Evolutionary conservation across 2,329 filamentous ascomycete species (phyloP), one percentile per base, ranked within the genome.

Genomic region (Sphaerulina populicola): DNA sequence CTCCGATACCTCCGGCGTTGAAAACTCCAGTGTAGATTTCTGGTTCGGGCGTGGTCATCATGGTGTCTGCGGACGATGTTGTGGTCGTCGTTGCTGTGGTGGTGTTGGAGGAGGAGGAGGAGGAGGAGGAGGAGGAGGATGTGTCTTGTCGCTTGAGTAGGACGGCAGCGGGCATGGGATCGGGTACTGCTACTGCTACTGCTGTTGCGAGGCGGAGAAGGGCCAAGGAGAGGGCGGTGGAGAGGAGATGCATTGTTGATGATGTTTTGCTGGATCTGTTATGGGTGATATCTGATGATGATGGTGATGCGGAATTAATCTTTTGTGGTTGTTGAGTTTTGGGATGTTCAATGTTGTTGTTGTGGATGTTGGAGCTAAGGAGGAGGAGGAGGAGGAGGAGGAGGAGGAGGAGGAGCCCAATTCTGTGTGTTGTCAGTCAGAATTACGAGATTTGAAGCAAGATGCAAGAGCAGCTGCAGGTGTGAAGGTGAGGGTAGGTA

Each of bases 221-320:
- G 9, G 29, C 30, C n/a, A 47, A 21, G 4, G 51, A 40, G 14
- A 56, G 23, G 18, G 51, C 29, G 41, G 33, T 40, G 48, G 43
- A 49, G 12, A 56, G 33, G 38, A 53, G 40, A 36, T 53, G 38
- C 53, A 53, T 56, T 11, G 23, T 9, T n/a, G 37, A 9, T 15
- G 37, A 9, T 39, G 11, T 39, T 39, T 15, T 4, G 14, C n/a
- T 47, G 18, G 27, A 14, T 18, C 21, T 30, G 14, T 18, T 39
- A n/a, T 8, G 5, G 44, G 39, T 39, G 30, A 14, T 11, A 15
- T 18, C 18, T 18, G 18, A 18, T 18, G 18, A 18, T 18, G 18
- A 18, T 18, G 14, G 6, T 47, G 36, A 27, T 27, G 23, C 3
- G 23, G 6, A 27, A 27, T 18, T 18, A 7, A 27, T 6, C 6